Conservation (phyloP, 2,329 filamentous ascomycete species). For the Pochonia chlamydosporia region DNA sequence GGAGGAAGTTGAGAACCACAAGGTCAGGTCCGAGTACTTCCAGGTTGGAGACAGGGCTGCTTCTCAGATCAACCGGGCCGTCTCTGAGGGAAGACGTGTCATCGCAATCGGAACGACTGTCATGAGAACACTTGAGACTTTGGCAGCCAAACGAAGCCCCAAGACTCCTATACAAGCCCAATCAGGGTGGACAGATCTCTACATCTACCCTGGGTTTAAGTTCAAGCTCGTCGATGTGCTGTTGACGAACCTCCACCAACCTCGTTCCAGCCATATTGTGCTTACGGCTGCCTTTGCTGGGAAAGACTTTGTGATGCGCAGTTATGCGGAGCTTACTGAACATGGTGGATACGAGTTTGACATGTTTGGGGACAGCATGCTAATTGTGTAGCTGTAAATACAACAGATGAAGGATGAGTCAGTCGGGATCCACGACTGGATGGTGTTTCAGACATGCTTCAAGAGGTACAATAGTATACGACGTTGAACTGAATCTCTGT, state of each 20-base stretch:
- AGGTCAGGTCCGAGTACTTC: background rate
- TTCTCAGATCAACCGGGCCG: background rate
- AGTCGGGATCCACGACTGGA: no score
- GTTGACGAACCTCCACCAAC: background rate
- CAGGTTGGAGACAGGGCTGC: background rate
- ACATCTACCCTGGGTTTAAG: background rate
- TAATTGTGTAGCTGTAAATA: background rate
- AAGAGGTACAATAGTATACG: no score
- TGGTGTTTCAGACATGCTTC: no score
- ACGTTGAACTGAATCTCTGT: no score
- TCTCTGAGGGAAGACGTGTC: background rate
- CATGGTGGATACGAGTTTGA: background rate
- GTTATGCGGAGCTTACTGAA: background rate
- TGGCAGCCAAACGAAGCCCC: background rate
- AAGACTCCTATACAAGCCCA: background rate
- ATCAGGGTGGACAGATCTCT: background rate
- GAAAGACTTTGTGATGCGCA: background rate
- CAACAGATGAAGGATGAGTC: no score
- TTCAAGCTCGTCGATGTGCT: background rate
- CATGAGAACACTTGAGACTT: background rate
- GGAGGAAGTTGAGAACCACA: background rate
- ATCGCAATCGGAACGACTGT: background rate
- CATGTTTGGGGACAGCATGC: constrained; percentile 1
- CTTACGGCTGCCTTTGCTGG: background rate
- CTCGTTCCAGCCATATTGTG: background rate